Base-by-base conservation (phyloP, 2,329 filamentous ascomycete genomes). In the Aureobasidium leucospermi region DNA sequence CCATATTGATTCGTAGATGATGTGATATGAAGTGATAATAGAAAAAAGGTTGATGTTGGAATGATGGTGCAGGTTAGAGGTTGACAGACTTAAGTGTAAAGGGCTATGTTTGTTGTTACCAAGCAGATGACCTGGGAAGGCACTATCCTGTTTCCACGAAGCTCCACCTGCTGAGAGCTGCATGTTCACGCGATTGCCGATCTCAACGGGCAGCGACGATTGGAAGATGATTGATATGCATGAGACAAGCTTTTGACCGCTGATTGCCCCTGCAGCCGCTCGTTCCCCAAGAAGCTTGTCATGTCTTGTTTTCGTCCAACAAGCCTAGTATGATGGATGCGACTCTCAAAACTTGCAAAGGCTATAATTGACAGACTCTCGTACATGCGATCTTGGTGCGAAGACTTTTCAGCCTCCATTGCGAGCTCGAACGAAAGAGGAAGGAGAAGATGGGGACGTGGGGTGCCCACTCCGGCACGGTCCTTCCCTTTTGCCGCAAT, bases 31-130 rank as follows among this genome's bases (percentile, higher is more conserved):
- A 31, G 13, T 31, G 52, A 46, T 45, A 15, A 11, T 43, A 32
- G 42, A 41, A 28, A 38, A 45, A 36, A 66, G 58, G 46, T 64
- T 62, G 53, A 65, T 62, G 28, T 59, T 60, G 52, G 62, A 61
- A 42, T 62, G 65, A 51, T 65, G 64, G 38, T 51, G 45, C 49
- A 63, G 64, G 47, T 62, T 64, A 56, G 63, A 62, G 31, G 61
- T 61, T 57, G 51, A 38, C 28, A 55, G 51, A 23, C 38, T 66
- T 46, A 57, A 57, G 29, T 57, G 16, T 15, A 36, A 38, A 28
- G 11, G 19, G 38, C 6, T 31, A 28, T 38, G 52, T 41, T 48
- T 47, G 43, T 32, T 15, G 15, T 39, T 23, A 47, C 53, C 28
- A 23, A 48, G 43, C 52, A 46, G 52, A 42, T 57, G 42, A 46